Percentiles rank a stretch among this genome's conserved stretches.
phyloP scores from a whole-genome alignment of 305 asterid species.

The Fraxinus latifolia region DNA sequence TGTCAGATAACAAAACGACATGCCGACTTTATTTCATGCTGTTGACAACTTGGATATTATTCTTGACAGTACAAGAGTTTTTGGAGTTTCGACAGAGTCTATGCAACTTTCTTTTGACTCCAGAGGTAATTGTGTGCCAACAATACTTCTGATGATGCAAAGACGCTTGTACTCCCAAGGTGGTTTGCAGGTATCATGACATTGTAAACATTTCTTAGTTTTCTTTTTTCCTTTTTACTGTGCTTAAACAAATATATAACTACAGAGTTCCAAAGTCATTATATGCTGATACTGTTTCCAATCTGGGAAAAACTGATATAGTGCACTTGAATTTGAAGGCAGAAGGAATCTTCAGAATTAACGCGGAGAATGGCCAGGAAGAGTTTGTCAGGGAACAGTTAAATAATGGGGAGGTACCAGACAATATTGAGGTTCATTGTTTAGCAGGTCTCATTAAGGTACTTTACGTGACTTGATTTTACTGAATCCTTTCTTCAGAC shows the following conservation, averaged over 20 bases:
- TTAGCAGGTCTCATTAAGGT: conserved; percentile 50
- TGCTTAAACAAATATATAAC: background rate
- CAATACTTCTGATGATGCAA: conserved; percentile 49
- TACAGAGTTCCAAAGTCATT: background rate
- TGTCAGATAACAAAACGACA: background rate
- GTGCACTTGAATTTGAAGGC: conserved; percentile 27
- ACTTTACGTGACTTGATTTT: background rate
- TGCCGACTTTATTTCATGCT: background rate
- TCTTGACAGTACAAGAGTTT: conserved; percentile 36
- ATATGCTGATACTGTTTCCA: background rate
- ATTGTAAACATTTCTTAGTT: background rate
- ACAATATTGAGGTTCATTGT: conserved; percentile 48
- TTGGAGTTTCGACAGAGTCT: conserved; percentile 50
- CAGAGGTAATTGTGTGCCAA: conserved; percentile 49
- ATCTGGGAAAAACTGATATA: background rate
- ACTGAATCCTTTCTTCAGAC: background rate
- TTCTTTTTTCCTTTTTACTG: background rate
- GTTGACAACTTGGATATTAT: conserved; percentile 13
- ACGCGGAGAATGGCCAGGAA: conserved; percentile 44
- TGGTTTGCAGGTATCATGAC: conserved; percentile 40
- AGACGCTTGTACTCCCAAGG: conserved; percentile 39
- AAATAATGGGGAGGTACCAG: conserved; percentile 44
- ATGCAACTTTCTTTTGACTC: conserved; percentile 47
- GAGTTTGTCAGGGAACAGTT: conserved; percentile 42
- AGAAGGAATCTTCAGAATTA: conserved; percentile 57